Conservation (phyloP, 805 yeast genomes). For the Saccharomycopsis javanensis region DNA sequence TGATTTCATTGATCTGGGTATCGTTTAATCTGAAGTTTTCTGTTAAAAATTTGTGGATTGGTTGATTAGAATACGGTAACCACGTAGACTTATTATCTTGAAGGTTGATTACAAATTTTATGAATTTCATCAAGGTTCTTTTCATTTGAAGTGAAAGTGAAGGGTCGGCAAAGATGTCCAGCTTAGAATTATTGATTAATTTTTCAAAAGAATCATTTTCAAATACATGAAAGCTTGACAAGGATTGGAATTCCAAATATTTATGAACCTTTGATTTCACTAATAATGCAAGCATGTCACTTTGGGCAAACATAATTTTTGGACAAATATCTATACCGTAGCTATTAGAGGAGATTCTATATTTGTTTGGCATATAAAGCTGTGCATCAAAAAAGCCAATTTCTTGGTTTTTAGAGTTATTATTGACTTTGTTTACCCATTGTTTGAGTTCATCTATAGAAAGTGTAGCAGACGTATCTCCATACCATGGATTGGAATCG, state of each 20-base stretch:
- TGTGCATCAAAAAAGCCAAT: slow-evolving; percentile 54
- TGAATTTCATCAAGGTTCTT: slow-evolving; percentile 80
- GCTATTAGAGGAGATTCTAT: slow-evolving; percentile 47
- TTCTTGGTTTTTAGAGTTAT: slow-evolving; percentile 22
- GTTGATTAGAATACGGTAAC: slow-evolving; percentile 42
- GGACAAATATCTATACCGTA: slow-evolving; percentile 88
- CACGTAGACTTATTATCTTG: slow-evolving; percentile 49
- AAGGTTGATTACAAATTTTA: slow-evolving; percentile 75
- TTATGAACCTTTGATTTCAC: slow-evolving; percentile 81
- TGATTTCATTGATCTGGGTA: slow-evolving; percentile 74
- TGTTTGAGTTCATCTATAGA: slow-evolving; percentile 76
- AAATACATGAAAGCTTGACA: slow-evolving; percentile 85
- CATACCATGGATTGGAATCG: slow-evolving; percentile 77
- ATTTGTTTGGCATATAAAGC: slow-evolving; percentile 59
- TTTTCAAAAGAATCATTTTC: slow-evolving; percentile 87
- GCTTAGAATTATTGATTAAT: slow-evolving; percentile 66
- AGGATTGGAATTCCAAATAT: slow-evolving; percentile 84
- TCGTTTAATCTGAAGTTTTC: slow-evolving; percentile 59
- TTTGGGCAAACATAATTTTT: slow-evolving; percentile 76
- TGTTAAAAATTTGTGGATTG: slow-evolving; percentile 51
- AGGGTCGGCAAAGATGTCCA: slow-evolving; percentile 89
- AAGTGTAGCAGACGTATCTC: slow-evolving; percentile 78
- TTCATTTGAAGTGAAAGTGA: slow-evolving; percentile 64
- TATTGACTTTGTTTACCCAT: slow-evolving; percentile 50
- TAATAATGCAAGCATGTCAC: slow-evolving; percentile 73